A percentile compares a stretch with the other conserved stretches of the same genome.
Evolutionary conservation across 2,329 filamentous ascomycete genomes (phyloP).

Genomic region (Neonectria magnoliae): DNA sequence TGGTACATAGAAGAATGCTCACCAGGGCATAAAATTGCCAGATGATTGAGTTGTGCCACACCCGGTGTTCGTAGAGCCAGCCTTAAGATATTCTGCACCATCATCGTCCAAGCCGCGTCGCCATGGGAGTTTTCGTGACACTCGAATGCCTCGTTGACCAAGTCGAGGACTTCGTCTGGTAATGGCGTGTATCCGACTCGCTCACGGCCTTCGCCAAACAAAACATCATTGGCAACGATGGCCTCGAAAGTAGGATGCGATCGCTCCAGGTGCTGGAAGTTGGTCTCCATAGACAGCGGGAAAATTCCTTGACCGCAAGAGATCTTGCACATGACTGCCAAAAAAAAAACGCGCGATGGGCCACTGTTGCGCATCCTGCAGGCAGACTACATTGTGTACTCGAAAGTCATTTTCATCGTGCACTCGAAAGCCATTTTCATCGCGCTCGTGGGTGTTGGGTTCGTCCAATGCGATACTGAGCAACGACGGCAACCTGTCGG

Average conservation of each 20-base stretch:
- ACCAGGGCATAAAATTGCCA: slow-evolving; percentile 2
- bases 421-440: not conserved
- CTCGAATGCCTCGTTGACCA: slow-evolving; percentile 3
- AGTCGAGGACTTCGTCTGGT: not conserved
- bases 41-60: not conserved
- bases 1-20: not conserved
- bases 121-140: slow-evolving; percentile 7
- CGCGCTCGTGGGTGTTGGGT: no score
- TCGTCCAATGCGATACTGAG: no score
- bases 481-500: no score
- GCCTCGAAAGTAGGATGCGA: not conserved
- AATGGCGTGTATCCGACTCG: not conserved
- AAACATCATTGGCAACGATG: not conserved
- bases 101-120: slow-evolving; percentile 6
- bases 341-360: not conserved
- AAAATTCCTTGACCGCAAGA: slow-evolving; percentile 5
- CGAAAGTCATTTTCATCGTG: not conserved
- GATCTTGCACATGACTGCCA: slow-evolving; percentile 2
- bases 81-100: slow-evolving; percentile 5
- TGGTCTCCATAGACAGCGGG: not conserved
- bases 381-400: not conserved
- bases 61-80: not conserved
- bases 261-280: not conserved
- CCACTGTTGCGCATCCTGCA: not conserved
- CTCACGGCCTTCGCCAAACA: not conserved